Percentiles rank a stretch among this genome's conserved stretches.
phyloP scores from a whole-genome alignment of 106 monocot genomes.

The Xerophyta viscosa region DNA sequence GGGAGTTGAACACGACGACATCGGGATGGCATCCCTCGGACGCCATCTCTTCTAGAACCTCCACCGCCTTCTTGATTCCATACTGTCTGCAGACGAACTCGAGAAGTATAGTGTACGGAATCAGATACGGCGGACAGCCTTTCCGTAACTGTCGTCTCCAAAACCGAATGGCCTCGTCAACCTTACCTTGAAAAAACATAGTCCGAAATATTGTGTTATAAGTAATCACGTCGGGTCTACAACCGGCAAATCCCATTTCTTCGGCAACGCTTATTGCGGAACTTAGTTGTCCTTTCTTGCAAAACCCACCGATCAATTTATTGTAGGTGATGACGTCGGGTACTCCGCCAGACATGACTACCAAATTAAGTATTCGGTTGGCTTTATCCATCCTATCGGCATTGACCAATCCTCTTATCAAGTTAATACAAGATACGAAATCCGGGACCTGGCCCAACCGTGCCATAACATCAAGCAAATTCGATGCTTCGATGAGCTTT shows the following conservation, averaged over 20 bases:
- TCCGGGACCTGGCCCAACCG: conserved; percentile 66
- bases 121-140: conserved; percentile 54
- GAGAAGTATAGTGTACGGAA: conserved; percentile 55
- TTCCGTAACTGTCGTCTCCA: conserved; percentile 53
- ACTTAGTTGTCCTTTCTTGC: conserved; percentile 38
- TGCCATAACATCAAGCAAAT: conserved; percentile 61
- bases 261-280: conserved; percentile 30
- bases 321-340: conserved; percentile 76
- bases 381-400: conserved; percentile 43
- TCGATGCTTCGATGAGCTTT: conserved; percentile 47
- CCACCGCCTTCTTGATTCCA: conserved; percentile 34
- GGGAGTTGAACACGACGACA: conserved; percentile 60
- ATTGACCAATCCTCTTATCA: conserved; percentile 56
- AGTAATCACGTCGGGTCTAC: conserved; percentile 65
- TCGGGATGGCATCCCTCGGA: conserved; percentile 69
- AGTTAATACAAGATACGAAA: conserved; percentile 33
- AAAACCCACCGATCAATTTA: conserved; percentile 60
- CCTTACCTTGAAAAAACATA: conserved; percentile 34
- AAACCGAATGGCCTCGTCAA: conserved; percentile 47
- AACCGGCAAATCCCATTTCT: conserved; percentile 61
- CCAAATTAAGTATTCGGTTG: conserved; percentile 23
- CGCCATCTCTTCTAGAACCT: conserved; percentile 54
- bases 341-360: conserved; percentile 61
- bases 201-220: conserved; percentile 62
- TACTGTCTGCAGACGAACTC: conserved; percentile 59